Conservation (phyloP, 2,329 filamentous ascomycete species). For the Chaetomium globosum region DNA sequence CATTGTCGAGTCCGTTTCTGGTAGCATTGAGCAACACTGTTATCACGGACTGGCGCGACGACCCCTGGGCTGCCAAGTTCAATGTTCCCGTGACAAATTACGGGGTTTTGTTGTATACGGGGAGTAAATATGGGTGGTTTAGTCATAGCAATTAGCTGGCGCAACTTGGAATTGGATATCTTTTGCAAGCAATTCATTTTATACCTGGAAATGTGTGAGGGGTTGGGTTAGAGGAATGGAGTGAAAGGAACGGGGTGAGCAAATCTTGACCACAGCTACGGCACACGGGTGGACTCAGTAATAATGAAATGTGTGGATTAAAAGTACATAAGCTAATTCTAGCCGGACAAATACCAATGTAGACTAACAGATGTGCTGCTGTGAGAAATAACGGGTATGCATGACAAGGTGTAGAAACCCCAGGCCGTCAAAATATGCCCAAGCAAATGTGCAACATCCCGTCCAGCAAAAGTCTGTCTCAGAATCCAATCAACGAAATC, state of each 20-base stretch:
- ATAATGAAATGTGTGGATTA: neutral
- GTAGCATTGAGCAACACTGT: conserved; percentile 59
- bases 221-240: too few species aligned
- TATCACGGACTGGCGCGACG: conserved; percentile 32
- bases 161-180: neutral
- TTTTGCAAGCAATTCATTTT: neutral
- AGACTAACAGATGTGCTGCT: neutral
- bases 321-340: neutral
- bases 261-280: neutral
- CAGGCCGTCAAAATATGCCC: neutral
- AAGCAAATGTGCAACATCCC: neutral
- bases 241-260: too few species aligned
- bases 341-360: neutral
- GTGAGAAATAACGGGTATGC: neutral
- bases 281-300: neutral
- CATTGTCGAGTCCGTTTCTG: conserved; percentile 49
- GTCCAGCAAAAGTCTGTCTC: neutral
- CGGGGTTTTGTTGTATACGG: too few species aligned
- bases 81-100: conserved; percentile 30
- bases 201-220: too few species aligned
- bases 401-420: neutral
- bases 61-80: conserved; percentile 31
- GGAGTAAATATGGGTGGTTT: neutral
- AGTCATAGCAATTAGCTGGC: neutral
- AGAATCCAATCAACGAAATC: neutral